Evolutionary conservation across 2,329 filamentous ascomycete genomes (phyloP).

Genomic region (Seiridium cupressi): DNA sequence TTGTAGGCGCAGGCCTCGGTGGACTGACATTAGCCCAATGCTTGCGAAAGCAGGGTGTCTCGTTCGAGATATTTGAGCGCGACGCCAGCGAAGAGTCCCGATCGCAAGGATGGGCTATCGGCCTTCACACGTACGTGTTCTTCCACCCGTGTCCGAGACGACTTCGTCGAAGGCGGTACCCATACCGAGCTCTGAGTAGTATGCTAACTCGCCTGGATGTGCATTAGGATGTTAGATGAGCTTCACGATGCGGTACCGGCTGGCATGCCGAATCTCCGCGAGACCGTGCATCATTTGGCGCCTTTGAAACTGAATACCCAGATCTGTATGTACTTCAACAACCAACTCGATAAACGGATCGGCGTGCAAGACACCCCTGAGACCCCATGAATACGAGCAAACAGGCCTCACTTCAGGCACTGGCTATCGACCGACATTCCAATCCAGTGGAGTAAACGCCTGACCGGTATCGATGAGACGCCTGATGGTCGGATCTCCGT

Average conservation of each 20-base stretch:
- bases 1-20: conserved; percentile 5
- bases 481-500: conserved; percentile 13
- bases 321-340: background rate
- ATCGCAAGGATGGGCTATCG: conserved; percentile 6
- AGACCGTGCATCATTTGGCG: background rate
- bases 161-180: too few species aligned
- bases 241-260: background rate
- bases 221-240: background rate
- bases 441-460: conserved; percentile 23
- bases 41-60: conserved; percentile 1
- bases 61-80: conserved; percentile 6
- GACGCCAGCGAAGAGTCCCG: background rate
- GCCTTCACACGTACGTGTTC: conserved; percentile 3
- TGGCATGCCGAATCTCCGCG: background rate
- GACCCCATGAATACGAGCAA: conserved; percentile 13
- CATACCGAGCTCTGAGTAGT: too few species aligned
- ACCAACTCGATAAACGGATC: background rate
- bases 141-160: too few species aligned
- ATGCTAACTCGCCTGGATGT: too few species aligned
- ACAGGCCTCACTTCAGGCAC: conserved; percentile 19
- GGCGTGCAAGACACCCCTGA: conserved; percentile 8
- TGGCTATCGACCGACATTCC: conserved; percentile 24
- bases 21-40: conserved; percentile 5
- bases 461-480: conserved; percentile 14
- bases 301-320: conserved; percentile 1